Conservation (phyloP, 1,139 yeast genomes). For the Maudiozyma humilis region DNA sequence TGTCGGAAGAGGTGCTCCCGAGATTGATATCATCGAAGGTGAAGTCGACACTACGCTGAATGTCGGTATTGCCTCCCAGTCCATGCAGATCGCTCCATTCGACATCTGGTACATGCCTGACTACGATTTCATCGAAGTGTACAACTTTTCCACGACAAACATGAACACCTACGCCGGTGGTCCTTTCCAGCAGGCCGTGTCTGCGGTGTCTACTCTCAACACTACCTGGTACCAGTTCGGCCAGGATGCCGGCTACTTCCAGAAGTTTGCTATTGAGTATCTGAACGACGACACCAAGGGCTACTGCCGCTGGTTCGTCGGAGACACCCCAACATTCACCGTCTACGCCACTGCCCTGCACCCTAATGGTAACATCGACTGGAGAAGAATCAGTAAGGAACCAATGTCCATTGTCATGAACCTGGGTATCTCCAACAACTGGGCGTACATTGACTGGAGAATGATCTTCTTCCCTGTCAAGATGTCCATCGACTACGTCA, state of each 20-base stretch:
- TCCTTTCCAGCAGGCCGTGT: slow-evolving; percentile 76
- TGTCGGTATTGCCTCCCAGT: slow-evolving; percentile 69
- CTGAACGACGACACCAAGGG: slow-evolving; percentile 56
- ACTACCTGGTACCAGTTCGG: slow-evolving; percentile 68
- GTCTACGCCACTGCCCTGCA: slow-evolving; percentile 55
- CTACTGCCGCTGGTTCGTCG: slow-evolving; percentile 76
- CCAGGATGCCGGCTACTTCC: slow-evolving; percentile 42
- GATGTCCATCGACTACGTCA: slow-evolving; percentile 64
- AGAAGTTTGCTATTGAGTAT: slow-evolving; percentile 72
- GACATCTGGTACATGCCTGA: slow-evolving; percentile 85
- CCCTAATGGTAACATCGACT: slow-evolving; percentile 76
- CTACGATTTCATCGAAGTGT: slow-evolving; percentile 57
- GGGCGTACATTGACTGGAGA: slow-evolving; percentile 81
- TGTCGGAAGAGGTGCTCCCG: slow-evolving; percentile 81
- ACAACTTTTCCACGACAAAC: slow-evolving; percentile 51
- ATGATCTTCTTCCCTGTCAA: slow-evolving; percentile 58
- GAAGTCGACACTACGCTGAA: slow-evolving; percentile 44
- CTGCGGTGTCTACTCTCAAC: slow-evolving; percentile 64
- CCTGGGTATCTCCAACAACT: slow-evolving; percentile 68
- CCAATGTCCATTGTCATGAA: slow-evolving; percentile 79
- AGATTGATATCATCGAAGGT: slow-evolving; percentile 78
- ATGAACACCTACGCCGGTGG: slow-evolving; percentile 80
- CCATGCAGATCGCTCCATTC: slow-evolving; percentile 74
- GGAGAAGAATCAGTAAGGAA: slow-evolving; percentile 71
- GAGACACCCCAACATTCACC: slow-evolving; percentile 57